Conservation (phyloP, 768 basidiomycete species). For the Strobilomyces echinocephalus region DNA sequence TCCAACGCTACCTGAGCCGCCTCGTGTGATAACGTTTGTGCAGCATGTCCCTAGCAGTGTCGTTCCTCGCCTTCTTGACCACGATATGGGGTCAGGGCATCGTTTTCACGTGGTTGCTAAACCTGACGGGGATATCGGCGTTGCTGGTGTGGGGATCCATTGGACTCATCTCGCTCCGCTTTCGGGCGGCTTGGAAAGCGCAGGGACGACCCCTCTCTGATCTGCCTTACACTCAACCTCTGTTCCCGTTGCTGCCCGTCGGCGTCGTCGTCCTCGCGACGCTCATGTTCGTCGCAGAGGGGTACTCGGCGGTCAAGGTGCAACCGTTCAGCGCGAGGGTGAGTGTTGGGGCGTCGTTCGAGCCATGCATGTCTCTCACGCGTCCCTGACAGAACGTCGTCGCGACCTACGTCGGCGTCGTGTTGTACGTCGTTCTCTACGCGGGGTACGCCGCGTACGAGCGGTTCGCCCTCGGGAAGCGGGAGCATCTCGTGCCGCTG, state of each 20-base stretch:
- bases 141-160: slow-evolving; percentile 66
- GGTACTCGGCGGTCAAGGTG: slow-evolving; percentile 44
- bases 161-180: slow-evolving; percentile 51
- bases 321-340: slow-evolving; percentile 44
- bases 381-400: slow-evolving; percentile 41
- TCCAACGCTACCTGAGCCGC: slow-evolving; percentile 5
- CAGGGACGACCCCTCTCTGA: slow-evolving; percentile 49
- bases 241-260: slow-evolving; percentile 50
- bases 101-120: slow-evolving; percentile 56
- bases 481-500: slow-evolving; percentile 39
- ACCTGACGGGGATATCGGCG: slow-evolving; percentile 61
- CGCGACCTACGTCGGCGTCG: slow-evolving; percentile 52
- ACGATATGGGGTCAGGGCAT: slow-evolving; percentile 55
- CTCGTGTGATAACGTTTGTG: not conserved
- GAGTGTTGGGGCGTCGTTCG: slow-evolving; percentile 2
- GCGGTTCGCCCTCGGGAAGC: slow-evolving; percentile 25
- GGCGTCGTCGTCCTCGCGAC: slow-evolving; percentile 45
- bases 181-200: slow-evolving; percentile 54
- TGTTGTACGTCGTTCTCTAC: slow-evolving; percentile 43
- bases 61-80: slow-evolving; percentile 50
- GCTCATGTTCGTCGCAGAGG: slow-evolving; percentile 53
- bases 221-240: slow-evolving; percentile 54
- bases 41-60: slow-evolving; percentile 45
- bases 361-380: not conserved
- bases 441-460: slow-evolving; percentile 41